Percentiles rank a stretch among this genome's conserved stretches.
phyloP scores from a whole-genome alignment of 768 basidiomycete genomes.

The Phylloporus sp. region DNA sequence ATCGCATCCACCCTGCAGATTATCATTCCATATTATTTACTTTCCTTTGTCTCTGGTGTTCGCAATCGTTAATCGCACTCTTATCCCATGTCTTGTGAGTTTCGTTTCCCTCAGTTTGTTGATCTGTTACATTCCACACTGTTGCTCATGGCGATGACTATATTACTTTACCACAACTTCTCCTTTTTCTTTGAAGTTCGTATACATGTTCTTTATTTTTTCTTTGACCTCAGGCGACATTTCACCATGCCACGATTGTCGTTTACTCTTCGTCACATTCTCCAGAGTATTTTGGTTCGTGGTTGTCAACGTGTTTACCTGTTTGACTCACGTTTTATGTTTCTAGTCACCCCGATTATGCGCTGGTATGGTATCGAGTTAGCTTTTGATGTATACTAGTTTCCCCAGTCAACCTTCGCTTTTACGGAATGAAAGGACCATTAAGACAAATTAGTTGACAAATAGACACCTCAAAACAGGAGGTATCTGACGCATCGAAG shows the following conservation, averaged over 20 bases:
- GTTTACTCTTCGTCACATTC: not conserved
- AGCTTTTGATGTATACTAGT: slow-evolving; percentile 26
- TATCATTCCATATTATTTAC: slow-evolving; percentile 29
- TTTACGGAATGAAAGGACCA: slow-evolving; percentile 5
- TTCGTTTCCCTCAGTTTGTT: slow-evolving; percentile 11
- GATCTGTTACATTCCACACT: slow-evolving; percentile 24
- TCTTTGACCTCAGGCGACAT: not conserved
- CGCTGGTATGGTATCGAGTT: slow-evolving; percentile 17
- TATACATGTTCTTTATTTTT: slow-evolving; percentile 15
- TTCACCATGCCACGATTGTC: no score
- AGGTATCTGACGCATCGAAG: not conserved
- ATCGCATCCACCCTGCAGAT: slow-evolving; percentile 28
- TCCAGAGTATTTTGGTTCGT: slow-evolving; percentile 2
- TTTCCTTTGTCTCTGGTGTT: slow-evolving; percentile 17
- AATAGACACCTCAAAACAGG: not conserved
- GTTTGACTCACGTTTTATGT: slow-evolving; percentile 9
- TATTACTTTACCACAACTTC: slow-evolving; percentile 28
- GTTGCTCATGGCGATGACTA: slow-evolving; percentile 30
- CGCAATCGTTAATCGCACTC: slow-evolving; percentile 31
- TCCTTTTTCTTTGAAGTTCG: slow-evolving; percentile 15
- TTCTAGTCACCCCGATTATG: slow-evolving; percentile 12
- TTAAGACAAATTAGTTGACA: not conserved
- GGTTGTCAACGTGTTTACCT: not conserved
- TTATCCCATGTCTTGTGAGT: slow-evolving; percentile 16
- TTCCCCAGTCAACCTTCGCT: not conserved